Evolutionary conservation across 2,329 filamentous ascomycete genomes (phyloP), one percentile per base, ranked within the genome.

Genomic region (Dactylellina drechsleri): DNA sequence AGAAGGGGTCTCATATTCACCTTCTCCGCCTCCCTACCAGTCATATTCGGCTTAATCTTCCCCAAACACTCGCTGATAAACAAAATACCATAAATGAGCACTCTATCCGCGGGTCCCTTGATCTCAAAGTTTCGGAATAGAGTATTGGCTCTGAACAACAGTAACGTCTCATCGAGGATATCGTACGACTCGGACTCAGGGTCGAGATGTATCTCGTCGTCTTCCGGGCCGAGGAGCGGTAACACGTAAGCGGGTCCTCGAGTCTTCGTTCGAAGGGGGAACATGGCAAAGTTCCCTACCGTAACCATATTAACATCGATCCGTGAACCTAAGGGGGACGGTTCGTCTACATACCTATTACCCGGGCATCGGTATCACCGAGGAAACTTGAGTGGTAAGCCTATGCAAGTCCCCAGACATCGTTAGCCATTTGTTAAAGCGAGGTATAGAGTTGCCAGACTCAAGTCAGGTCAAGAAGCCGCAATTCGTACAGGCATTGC

Each of bases 101-200:
- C 89, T 47, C 95, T 88, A 84, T 99, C 95, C 71, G 95, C 94
- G 26, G 92, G 91, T 13, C 95, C 95, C 84, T 97, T 94, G 85
- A 98, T 96, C 86, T 98, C 95, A 80, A 99, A 99, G 87, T 98
- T 99, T 80, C 95, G 91, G 87, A 98, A 99, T 84, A 99, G 94
- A 75, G 94, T 97, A 85, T 99, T 98, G 80, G 95, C 94, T 78
- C 95, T 92, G 87, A 98, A 99, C 58, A 98, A 88, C 12, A 90
- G 87, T 66, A 99, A 87, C 60, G 96, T 89, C 85, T 99, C 95
- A 84, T 99, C 95, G 66, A 98, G 87, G 77, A 95, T 92, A 85
- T 99, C 95, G 86, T 98, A 98, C 80, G 91, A 93, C 83, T 97
- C 92, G 83, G 89, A 90, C 82, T 95, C 92, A 58, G 93, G 90